Evolutionary conservation across 306 rosid species (phyloP).

Genomic region (Prunus salicina): DNA sequence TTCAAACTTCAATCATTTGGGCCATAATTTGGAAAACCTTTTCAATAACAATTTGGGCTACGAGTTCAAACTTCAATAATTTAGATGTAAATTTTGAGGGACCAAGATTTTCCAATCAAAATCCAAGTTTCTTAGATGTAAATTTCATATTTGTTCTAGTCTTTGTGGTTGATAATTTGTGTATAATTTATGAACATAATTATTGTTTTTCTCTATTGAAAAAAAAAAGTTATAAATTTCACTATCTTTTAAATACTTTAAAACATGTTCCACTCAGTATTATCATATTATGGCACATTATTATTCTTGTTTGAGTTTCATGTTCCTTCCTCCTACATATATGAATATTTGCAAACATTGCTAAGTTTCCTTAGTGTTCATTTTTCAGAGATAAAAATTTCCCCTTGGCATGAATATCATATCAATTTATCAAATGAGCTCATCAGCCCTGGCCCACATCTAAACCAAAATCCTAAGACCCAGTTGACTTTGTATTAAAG

Average conservation of each 20-base stretch:
- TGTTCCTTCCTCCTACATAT: not conserved
- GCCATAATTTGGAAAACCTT: no score
- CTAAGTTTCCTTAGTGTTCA: not conserved
- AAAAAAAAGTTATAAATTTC: not conserved
- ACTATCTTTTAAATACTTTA: not conserved
- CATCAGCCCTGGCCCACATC: not conserved
- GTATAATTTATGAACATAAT: no score
- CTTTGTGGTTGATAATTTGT: no score
- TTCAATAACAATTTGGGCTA: no score
- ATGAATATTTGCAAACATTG: not conserved
- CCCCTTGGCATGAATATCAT: no score
- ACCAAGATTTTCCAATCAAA: not conserved
- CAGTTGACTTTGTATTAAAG: slow-evolving; percentile 34
- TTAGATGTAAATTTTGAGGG: not conserved
- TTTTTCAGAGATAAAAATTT: no score
- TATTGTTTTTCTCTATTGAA: no score
- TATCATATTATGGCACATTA: not conserved
- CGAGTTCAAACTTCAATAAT: no score
- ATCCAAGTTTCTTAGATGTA: not conserved
- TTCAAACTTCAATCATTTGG: no score
- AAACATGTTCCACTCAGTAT: not conserved
- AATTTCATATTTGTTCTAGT: not conserved
- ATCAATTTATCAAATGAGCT: not conserved
- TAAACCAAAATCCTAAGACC: not conserved
- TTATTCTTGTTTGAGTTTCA: not conserved